Evolutionary conservation across 768 basidiomycete species (phyloP), one percentile per base, ranked within the genome.

Genomic region (Mycena amicta): DNA sequence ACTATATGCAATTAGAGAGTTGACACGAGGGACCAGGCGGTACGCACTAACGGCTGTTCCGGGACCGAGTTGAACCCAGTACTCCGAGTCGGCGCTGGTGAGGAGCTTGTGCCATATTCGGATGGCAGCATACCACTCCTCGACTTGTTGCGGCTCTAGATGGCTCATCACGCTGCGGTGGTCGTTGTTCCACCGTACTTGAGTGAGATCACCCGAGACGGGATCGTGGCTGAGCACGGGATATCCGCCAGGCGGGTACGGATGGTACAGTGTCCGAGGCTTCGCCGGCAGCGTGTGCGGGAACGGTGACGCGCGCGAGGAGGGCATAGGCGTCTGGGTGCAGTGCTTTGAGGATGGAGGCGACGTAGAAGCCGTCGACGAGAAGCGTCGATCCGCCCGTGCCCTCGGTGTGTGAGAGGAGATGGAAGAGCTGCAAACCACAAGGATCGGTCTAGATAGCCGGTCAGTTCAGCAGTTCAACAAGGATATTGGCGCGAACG

Each of bases 361-460:
- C 95, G 53, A 87, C 89, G 69, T 95, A 90, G 79, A 97, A 97
- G 25, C 93, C 95, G 68, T 99, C 96, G 15, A 98, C 93, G 41
- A 98, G 87, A n/a, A 98, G 81, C 3, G 92, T 92, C 3, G 87
- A 80, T 16, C 96, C 96, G 1, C 96, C 96, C 15, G 80, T 78
- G 20, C 94, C 94, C 1, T 86, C 84, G 2, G 87, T 83, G 70
- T 92, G 86, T 0, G 90, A 91, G 33, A 98, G 85, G 43, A 98
- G 81, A 72, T 99, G 97, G 77, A 98, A 98, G 46, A 97, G 77
- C 67, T 99, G 97, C 13, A 98, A 77, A n/a, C 96, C 95, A 56
- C 90, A 90, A 3, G 96, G 95, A 71, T 98, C 93, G 25, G 90
- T 95, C n/a, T n/a, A n/a, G n/a, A n/a, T n/a, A n/a, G n/a, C n/a